A percentile compares a stretch with the other conserved stretches of the same genome.
Evolutionary conservation across 495 filamentous ascomycete species (phyloP).

Genomic region (Penicillium coffeae): DNA sequence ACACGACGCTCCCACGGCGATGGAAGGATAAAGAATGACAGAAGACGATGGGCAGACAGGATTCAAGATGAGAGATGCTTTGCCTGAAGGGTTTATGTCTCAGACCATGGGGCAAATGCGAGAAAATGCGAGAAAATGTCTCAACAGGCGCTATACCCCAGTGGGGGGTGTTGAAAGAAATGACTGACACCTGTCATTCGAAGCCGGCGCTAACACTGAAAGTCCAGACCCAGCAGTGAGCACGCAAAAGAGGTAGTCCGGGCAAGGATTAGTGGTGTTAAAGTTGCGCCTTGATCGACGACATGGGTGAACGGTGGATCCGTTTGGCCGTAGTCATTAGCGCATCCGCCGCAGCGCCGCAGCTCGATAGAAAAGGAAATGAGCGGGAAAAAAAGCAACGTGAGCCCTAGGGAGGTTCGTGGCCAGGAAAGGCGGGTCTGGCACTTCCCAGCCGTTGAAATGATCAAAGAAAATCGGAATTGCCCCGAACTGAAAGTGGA

Average conservation of each 20-base stretch:
- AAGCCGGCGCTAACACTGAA: slow-evolving; percentile 6
- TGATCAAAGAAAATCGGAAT: slow-evolving; percentile 3
- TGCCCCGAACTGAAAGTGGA: slow-evolving; percentile 1
- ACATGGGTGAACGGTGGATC: slow-evolving; percentile 16
- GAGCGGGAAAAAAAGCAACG: slow-evolving; percentile 14
- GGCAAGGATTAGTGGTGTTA: slow-evolving; percentile 14
- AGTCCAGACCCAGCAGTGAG: slow-evolving; percentile 6
- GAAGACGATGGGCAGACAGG: neutral
- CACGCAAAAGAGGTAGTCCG: slow-evolving; percentile 7
- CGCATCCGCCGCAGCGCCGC: slow-evolving; percentile 15
- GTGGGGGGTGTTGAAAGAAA: slow-evolving; percentile 5
- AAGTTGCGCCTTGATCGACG: slow-evolving; percentile 19
- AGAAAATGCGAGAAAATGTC: slow-evolving; percentile 8
- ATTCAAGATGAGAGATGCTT: neutral
- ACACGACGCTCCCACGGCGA: too few species aligned
- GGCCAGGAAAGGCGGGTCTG: slow-evolving; percentile 3
- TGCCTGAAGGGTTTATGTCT: neutral
- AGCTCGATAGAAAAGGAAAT: slow-evolving; percentile 25
- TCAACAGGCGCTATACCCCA: neutral
- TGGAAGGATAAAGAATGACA: too few species aligned
- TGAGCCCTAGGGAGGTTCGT: neutral
- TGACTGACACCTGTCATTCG: slow-evolving; percentile 26
- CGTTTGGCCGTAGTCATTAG: slow-evolving; percentile 10
- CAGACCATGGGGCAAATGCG: neutral
- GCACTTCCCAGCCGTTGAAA: neutral